Conservation (phyloP, 192 early-diverging fungal species). For the Coemansia sp. region DNA sequence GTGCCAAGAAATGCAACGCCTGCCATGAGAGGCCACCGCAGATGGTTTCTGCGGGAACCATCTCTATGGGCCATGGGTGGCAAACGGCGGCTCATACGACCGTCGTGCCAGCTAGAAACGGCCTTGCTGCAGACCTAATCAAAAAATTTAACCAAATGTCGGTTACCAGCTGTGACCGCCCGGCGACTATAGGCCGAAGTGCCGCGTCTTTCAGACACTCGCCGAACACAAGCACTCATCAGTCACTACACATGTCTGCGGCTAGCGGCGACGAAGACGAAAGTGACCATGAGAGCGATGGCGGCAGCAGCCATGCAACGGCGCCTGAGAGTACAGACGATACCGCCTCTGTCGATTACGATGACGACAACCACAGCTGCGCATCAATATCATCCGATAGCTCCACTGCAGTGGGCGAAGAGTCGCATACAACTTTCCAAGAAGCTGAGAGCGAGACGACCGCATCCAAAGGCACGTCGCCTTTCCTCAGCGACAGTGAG, state of each 20-base stretch:
- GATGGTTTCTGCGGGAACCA: neutral
- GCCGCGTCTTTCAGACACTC: neutral
- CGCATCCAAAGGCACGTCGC: slow-evolving; percentile 16
- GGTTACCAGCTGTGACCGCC: neutral
- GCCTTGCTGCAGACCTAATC: slow-evolving; percentile 49
- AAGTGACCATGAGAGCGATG: neutral
- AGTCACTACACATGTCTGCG: neutral
- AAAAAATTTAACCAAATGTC: slow-evolving; percentile 54
- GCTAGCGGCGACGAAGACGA: slow-evolving; percentile 1
- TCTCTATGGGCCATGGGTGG: slow-evolving; percentile 10
- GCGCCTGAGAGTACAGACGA: neutral
- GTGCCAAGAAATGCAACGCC: slow-evolving; percentile 2
- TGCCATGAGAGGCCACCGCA: slow-evolving; percentile 10
- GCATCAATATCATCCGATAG: neutral
- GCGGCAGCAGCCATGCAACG: neutral
- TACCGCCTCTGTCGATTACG: neutral
- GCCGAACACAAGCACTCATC: neutral
- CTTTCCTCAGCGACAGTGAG: slow-evolving; percentile 50
- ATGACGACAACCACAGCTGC: slow-evolving; percentile 1
- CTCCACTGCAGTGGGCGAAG: neutral
- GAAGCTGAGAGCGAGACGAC: neutral
- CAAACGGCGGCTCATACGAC: slow-evolving; percentile 7
- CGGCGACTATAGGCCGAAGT: slow-evolving; percentile 14
- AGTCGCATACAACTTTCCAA: neutral
- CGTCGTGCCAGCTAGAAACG: slow-evolving; percentile 26